phyloP scores from a whole-genome alignment of 371 early-diverging fungal genomes.

The Mucor circinelloides region DNA sequence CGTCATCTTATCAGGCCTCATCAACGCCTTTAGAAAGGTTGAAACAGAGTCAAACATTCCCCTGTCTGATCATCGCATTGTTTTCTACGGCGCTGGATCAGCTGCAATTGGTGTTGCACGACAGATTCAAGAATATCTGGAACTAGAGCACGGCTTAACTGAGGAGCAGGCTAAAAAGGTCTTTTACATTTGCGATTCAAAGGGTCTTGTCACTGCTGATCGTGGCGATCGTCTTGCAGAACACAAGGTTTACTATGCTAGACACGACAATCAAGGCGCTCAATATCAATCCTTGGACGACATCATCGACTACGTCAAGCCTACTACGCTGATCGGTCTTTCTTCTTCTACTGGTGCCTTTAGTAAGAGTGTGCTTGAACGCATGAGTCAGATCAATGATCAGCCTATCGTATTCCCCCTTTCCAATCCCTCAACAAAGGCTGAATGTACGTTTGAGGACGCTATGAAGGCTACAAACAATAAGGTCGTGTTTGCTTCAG shows the following conservation, averaged over 20 bases:
- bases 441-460: conserved; percentile 90
- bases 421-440: conserved; percentile 85
- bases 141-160: conserved; percentile 62
- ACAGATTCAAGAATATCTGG: conserved; percentile 78
- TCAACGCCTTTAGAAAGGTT: conserved; percentile 78
- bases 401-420: conserved; percentile 92
- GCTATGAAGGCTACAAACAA: conserved; percentile 83
- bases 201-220: conserved; percentile 80
- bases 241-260: conserved; percentile 84
- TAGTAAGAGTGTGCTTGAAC: conserved; percentile 58
- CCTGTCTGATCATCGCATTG: conserved; percentile 77
- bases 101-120: conserved; percentile 92
- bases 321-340: conserved; percentile 85
- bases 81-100: conserved; percentile 89
- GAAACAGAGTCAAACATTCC: conserved; percentile 57
- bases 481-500: conserved; percentile 88
- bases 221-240: conserved; percentile 82
- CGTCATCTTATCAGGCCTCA: conserved; percentile 89
- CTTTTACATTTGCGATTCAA: conserved; percentile 84
- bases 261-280: conserved; percentile 71
- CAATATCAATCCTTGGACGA: conserved; percentile 74
- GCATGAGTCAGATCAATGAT: conserved; percentile 75
- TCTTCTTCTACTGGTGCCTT: conserved; percentile 78
- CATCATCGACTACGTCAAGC: conserved; percentile 75
- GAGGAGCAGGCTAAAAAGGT: conserved; percentile 74